phyloP scores from a whole-genome alignment of 495 filamentous ascomycete genomes.

The Cercophora newfieldiana region DNA sequence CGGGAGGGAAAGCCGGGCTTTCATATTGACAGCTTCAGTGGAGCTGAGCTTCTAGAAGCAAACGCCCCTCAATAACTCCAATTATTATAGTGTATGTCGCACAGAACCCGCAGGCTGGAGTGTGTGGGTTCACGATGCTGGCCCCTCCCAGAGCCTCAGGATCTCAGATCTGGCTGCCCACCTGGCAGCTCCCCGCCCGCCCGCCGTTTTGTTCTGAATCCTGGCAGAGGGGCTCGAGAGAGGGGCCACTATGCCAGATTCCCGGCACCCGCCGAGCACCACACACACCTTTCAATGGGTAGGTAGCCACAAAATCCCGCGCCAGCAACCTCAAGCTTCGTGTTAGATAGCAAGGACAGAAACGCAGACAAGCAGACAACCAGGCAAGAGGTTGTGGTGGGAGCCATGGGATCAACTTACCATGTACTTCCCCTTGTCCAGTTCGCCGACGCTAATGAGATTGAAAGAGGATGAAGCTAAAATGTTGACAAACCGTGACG shows the following conservation, averaged over 20 bases:
- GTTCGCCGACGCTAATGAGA: not conserved
- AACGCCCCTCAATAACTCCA: slow-evolving; percentile 33
- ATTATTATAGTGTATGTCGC: slow-evolving; percentile 37
- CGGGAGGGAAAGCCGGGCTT: slow-evolving; percentile 12
- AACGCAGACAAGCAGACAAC: not conserved
- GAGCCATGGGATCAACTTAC: not conserved
- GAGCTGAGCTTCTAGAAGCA: slow-evolving; percentile 36
- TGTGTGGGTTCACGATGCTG: slow-evolving; percentile 39
- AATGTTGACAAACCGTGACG: not conserved
- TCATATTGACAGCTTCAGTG: slow-evolving; percentile 23
- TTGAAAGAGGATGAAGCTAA: not conserved
- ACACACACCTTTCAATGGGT: not conserved
- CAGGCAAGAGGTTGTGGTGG: not conserved
- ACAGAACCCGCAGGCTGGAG: slow-evolving; percentile 36
- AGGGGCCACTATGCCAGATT: slow-evolving; percentile 29
- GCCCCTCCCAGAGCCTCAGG: slow-evolving; percentile 45
- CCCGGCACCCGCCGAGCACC: not conserved
- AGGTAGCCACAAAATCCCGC: not conserved
- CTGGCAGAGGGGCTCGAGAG: slow-evolving; percentile 27
- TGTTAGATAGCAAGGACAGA: not conserved
- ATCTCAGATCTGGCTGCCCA: slow-evolving; percentile 34
- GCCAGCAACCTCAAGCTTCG: not conserved
- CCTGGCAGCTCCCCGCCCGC: slow-evolving; percentile 8
- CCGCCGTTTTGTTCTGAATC: slow-evolving; percentile 21
- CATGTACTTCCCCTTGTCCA: not conserved